These are phyloP conservation scores for Pyrenula massariospora DNA, from an alignment of 495 filamentous ascomycete genomes.

Conservation along the genomic window DNA sequence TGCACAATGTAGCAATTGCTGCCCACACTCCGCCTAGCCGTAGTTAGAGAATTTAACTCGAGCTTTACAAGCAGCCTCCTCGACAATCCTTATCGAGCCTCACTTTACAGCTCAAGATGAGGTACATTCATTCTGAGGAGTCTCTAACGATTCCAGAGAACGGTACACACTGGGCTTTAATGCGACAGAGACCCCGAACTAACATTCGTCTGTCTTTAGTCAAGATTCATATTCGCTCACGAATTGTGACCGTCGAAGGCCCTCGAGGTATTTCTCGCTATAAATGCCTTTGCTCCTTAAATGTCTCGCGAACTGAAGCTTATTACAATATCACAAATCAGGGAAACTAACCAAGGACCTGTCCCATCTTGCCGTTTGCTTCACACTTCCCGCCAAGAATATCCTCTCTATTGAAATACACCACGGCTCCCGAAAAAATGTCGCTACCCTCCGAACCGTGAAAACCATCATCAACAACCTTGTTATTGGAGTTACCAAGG, in stretches of 20 bases:
- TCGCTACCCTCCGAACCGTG: slow-evolving; percentile 96
- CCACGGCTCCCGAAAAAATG: slow-evolving; percentile 93
- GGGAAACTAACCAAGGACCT: slow-evolving; percentile 94
- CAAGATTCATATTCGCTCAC: slow-evolving; percentile 91
- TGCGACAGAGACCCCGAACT: neutral
- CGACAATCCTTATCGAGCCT: too few species aligned
- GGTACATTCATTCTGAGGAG: slow-evolving; percentile 97
- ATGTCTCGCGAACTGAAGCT: neutral
- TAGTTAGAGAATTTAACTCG: too few species aligned
- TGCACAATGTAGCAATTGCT: too few species aligned
- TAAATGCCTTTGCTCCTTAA: neutral
- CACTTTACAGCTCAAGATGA: slow-evolving; percentile 55
- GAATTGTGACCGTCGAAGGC: slow-evolving; percentile 90
- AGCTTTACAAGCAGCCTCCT: too few species aligned
- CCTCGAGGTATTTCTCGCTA: slow-evolving; percentile 51
- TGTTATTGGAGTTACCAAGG: slow-evolving; percentile 94
- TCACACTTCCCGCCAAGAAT: slow-evolving; percentile 68
- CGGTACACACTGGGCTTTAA: too few species aligned
- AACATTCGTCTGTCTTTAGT: too few species aligned
- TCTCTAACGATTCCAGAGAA: slow-evolving; percentile 86
- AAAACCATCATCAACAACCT: slow-evolving; percentile 95
- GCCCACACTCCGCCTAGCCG: too few species aligned
- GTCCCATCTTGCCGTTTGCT: slow-evolving; percentile 90
- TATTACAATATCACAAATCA: slow-evolving; percentile 14
- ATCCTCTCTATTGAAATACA: slow-evolving; percentile 92